Evolutionary conservation across 768 basidiomycete species (phyloP).

Genomic region (Phaeotremella skinneri): DNA sequence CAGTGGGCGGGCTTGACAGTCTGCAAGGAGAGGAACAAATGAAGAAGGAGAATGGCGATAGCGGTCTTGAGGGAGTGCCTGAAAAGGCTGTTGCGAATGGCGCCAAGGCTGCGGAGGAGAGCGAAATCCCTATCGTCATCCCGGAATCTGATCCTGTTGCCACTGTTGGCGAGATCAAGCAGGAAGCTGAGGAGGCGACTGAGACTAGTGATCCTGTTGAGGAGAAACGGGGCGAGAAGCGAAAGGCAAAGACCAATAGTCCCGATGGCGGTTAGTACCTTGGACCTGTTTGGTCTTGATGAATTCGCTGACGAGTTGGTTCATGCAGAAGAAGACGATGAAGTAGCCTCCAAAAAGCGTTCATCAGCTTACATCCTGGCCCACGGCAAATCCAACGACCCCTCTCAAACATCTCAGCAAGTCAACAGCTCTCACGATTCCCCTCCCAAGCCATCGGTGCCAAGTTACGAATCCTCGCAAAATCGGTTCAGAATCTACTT

Average conservation of each 20-base stretch:
- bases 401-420: too few relatives aligned
- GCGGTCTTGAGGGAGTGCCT: not conserved
- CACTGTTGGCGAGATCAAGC: conserved; percentile 11
- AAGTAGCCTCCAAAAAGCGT: conserved; percentile 43
- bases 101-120: conserved; percentile 28
- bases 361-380: conserved; percentile 32
- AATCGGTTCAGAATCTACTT: conserved; percentile 55
- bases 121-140: conserved; percentile 9
- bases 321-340: conserved; percentile 26
- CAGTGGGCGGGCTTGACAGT: conserved; percentile 34
- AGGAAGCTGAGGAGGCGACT: conserved; percentile 2
- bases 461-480: conserved; percentile 41
- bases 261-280: conserved; percentile 49
- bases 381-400: conserved; percentile 38
- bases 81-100: conserved; percentile 11
- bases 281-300: not conserved
- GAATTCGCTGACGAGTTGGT: not conserved
- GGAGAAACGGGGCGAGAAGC: conserved; percentile 45
- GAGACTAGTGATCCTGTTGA: conserved; percentile 23
- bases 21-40: conserved; percentile 3
- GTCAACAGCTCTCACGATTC: not conserved
- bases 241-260: conserved; percentile 47
- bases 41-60: conserved; percentile 1
- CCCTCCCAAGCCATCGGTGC: not conserved
- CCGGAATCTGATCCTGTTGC: conserved; percentile 48